Conservation (phyloP, 2,329 filamentous ascomycete species). For the Arthrobotrys musiformis region DNA sequence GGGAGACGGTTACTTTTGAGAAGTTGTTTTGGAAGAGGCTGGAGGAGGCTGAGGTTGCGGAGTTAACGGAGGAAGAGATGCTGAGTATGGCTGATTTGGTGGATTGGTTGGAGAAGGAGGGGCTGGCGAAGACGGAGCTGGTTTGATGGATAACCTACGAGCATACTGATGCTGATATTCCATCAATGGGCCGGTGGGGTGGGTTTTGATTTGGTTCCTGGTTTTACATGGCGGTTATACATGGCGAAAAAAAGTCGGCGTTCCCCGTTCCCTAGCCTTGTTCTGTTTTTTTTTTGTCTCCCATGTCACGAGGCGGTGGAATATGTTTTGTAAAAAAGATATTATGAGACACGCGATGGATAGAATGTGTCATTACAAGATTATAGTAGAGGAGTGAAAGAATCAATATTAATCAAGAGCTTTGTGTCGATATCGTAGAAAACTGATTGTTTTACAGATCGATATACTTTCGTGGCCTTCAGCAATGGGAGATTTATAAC, state of each 20-base stretch:
- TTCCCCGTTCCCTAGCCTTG: no score
- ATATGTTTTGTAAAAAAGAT: background rate
- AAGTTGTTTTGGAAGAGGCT: constrained; percentile 27
- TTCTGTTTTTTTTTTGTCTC: no score
- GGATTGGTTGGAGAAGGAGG: constrained; percentile 7
- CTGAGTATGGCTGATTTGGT: constrained; percentile 9
- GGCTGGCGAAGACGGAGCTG: constrained; percentile 27
- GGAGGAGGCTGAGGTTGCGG: constrained; percentile 18
- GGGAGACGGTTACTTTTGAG: constrained; percentile 39
- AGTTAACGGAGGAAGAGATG: constrained; percentile 32
- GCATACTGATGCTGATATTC: background rate
- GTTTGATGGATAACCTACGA: background rate
- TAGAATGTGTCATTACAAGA: background rate
- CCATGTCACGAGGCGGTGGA: background rate
- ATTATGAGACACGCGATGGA: background rate
- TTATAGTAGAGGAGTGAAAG: background rate
- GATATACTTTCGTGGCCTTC: no score
- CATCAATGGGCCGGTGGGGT: background rate
- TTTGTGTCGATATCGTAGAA: no score
- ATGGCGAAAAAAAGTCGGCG: no score
- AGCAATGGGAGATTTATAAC: no score
- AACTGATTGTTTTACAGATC: no score
- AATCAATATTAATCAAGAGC: no score
- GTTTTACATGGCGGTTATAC: no score
- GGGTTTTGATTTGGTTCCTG: background rate